These are phyloP conservation scores for Coriaria nepalensis DNA, from an alignment of 306 rosid species.

Conservation along the genomic window DNA sequence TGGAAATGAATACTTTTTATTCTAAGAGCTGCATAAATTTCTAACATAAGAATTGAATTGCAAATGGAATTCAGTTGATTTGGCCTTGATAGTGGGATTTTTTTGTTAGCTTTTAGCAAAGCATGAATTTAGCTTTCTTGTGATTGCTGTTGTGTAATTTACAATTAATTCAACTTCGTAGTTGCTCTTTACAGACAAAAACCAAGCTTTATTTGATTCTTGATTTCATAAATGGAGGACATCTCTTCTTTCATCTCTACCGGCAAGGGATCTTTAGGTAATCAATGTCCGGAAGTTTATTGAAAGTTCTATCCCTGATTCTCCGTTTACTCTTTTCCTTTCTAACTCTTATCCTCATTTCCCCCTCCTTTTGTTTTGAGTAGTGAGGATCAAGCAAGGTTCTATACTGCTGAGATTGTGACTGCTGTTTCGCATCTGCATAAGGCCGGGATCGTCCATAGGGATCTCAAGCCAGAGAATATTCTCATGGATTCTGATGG, in stretches of 20 bases:
- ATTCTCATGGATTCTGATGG: conserved; percentile 86
- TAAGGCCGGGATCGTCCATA: conserved; percentile 71
- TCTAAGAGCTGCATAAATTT: too few relatives aligned
- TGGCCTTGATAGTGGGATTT: too few relatives aligned
- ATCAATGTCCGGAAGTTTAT: neutral
- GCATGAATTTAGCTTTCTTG: too few relatives aligned
- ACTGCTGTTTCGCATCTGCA: conserved; percentile 95
- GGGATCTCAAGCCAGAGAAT: conserved; percentile 95
- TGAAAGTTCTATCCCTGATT: conserved; percentile 2
- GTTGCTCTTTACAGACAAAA: conserved; percentile 48
- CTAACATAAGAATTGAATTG: too few relatives aligned
- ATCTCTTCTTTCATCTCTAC: conserved; percentile 80
- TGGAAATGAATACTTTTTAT: too few relatives aligned
- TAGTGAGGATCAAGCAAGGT: conserved; percentile 96
- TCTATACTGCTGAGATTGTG: conserved; percentile 88
- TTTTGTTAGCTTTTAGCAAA: too few relatives aligned
- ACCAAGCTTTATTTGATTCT: conserved; percentile 75
- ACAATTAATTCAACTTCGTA: too few relatives aligned
- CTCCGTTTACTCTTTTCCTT: neutral
- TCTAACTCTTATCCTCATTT: conserved; percentile 1
- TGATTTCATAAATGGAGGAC: conserved; percentile 92
- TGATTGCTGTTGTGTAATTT: too few relatives aligned
- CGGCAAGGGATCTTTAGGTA: conserved; percentile 91
- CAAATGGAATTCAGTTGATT: too few relatives aligned
- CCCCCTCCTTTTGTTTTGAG: conserved; percentile 33